A percentile compares a stretch with the other conserved stretches of the same genome.
These are phyloP conservation scores for Sphenostylis stenocarpa DNA, from an alignment of 306 rosid species.

Conservation along the genomic window DNA sequence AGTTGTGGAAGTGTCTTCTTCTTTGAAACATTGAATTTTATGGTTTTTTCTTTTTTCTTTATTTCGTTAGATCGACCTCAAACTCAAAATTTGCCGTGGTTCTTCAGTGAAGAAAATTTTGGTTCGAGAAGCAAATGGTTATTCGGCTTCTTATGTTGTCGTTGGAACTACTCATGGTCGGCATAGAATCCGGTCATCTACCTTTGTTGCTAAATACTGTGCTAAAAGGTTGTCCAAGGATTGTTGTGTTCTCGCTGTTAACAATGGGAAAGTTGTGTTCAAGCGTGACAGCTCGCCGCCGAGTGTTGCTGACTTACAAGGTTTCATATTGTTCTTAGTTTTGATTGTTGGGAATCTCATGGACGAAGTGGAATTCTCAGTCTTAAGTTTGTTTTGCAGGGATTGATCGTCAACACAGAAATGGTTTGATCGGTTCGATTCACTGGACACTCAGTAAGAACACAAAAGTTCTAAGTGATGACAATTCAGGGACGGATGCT, in stretches of 20 bases:
- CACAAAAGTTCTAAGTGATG: constrained; percentile 55
- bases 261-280: constrained; percentile 82
- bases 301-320: constrained; percentile 41
- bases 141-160: constrained; percentile 67
- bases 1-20: neutral
- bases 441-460: constrained; percentile 37
- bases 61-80: constrained; percentile 73
- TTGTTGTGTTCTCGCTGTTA: constrained; percentile 70
- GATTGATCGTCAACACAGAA: constrained; percentile 37
- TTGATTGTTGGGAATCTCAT: constrained; percentile 6
- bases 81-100: constrained; percentile 89
- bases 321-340: constrained; percentile 37
- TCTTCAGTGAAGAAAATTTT: constrained; percentile 63
- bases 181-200: constrained; percentile 68
- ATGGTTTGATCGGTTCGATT: constrained; percentile 53
- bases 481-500: constrained; percentile 27
- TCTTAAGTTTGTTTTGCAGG: constrained; percentile 47
- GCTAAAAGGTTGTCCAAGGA: constrained; percentile 68
- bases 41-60: neutral
- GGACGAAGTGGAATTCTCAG: constrained; percentile 23
- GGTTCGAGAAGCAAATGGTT: constrained; percentile 78
- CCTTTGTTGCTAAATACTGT: constrained; percentile 86
- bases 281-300: constrained; percentile 51
- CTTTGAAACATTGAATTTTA: neutral
- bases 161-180: constrained; percentile 67